Conservation (phyloP, 371 early-diverging fungal genomes). For the Mucor ambiguus region DNA sequence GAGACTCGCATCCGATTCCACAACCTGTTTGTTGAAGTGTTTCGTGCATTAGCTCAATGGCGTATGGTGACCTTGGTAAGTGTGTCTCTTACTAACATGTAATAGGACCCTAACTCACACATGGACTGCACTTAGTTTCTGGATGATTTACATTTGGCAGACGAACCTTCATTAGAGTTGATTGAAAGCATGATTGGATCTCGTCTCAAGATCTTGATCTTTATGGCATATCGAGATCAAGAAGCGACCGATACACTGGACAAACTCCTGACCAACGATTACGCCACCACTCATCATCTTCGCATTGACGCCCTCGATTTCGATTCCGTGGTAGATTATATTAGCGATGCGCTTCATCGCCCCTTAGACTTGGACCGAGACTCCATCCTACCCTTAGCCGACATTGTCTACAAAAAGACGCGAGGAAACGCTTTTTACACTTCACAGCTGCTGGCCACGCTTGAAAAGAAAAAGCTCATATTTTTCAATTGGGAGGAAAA, state of each 20-base stretch:
- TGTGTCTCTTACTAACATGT: neutral
- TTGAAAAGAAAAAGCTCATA: conserved; percentile 47
- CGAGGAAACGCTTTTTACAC: conserved; percentile 49
- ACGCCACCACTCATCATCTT: conserved; percentile 32
- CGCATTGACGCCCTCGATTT: conserved; percentile 36
- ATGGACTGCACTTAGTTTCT: conserved; percentile 31
- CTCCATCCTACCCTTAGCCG: conserved; percentile 35
- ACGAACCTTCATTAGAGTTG: conserved; percentile 48
- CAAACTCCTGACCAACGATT: conserved; percentile 27
- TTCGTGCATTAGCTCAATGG: conserved; percentile 44
- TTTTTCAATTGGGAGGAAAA: conserved; percentile 54
- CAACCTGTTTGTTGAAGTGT: conserved; percentile 45
- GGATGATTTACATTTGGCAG: conserved; percentile 53
- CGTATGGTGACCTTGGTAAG: conserved; percentile 52
- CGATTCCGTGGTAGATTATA: conserved; percentile 38
- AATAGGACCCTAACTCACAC: too few relatives aligned
- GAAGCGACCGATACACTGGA: conserved; percentile 25
- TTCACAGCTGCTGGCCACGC: conserved; percentile 36
- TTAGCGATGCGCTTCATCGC: conserved; percentile 43
- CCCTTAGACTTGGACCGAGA: conserved; percentile 24
- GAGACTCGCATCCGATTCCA: conserved; percentile 47
- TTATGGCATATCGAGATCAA: conserved; percentile 44
- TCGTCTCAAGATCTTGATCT: conserved; percentile 33
- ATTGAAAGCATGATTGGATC: conserved; percentile 39
- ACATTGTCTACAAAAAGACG: conserved; percentile 38